Evolutionary conservation across 2,329 filamentous ascomycete species (phyloP), one percentile per base, ranked within the genome.

Genomic region (Didymellaceae sp.): DNA sequence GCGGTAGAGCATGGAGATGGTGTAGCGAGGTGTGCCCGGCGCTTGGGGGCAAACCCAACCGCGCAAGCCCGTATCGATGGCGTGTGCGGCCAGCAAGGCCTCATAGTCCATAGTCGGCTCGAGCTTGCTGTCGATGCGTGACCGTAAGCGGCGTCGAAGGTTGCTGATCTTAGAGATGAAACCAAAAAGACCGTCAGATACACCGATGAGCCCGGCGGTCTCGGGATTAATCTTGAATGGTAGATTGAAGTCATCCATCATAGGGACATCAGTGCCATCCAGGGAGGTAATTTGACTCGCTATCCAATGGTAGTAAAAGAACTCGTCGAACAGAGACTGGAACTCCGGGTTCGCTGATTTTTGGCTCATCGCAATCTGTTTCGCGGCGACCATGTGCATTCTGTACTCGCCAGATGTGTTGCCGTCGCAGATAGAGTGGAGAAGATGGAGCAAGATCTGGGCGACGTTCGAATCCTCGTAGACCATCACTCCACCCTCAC

Each of bases 261-360:
- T 77, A 13, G 80, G 75, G n/a, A 81, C 72, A 5, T 79, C 78
- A 10, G 78, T 77, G 39, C 80, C 77, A 49, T 81, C 78, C 18
- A 84, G 66, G 3, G 78, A 80, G 6, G 83, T 85, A 43, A 86
- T 76, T 13, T 81, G 78, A 55, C 81, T 83, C 16, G 80, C 81
- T 32, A 85, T 80, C 65, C 83, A 82, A 70, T 94, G 90, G 63
- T 94, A 96, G 68, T 91, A 88, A 72, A 95, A 93, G 74, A 95
- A 93, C 68, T 87, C 85, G 54, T 85, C 78, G 50, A 86, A 83
- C 60, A 87, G 86, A 41, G 89, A 86, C 55, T 87, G 86, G 66
- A 94, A 91, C 17, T 85, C 83, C 16, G 85, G 77, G 74, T 80
- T 91, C 76, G 66, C 83, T 66, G 43, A 88, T 78, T 66, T 85